phyloP scores from a whole-genome alignment of 495 filamentous ascomycete species.

The Cryomyces antarcticus region DNA sequence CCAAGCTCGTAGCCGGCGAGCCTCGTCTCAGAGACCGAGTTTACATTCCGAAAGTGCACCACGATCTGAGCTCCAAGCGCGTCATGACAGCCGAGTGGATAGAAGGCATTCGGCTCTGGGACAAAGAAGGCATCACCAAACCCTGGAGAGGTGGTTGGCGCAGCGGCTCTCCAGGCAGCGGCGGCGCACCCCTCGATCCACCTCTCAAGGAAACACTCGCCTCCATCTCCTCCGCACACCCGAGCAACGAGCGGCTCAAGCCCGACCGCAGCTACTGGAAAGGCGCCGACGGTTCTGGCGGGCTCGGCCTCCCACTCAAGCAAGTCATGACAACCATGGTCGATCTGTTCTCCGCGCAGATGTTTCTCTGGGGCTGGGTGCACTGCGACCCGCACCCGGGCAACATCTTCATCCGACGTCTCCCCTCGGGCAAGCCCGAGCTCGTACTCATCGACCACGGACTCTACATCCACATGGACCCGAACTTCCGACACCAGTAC shows the following conservation, averaged over 20 bases:
- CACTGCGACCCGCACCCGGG: constrained; percentile 95
- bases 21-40: constrained; percentile 56
- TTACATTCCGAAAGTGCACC: constrained; percentile 71
- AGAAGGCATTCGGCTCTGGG: constrained; percentile 79
- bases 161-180: constrained; percentile 54
- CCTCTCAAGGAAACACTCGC: constrained; percentile 22
- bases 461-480: constrained; percentile 76
- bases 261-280: constrained; percentile 64
- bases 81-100: constrained; percentile 97
- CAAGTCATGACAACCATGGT: constrained; percentile 92
- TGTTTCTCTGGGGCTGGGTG: constrained; percentile 86
- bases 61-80: constrained; percentile 59
- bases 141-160: constrained; percentile 61
- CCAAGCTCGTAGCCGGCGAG: constrained; percentile 52
- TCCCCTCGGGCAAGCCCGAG: constrained; percentile 63
- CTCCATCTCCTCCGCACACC: constrained; percentile 22
- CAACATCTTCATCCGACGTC: constrained; percentile 84
- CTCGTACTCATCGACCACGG: constrained; percentile 94
- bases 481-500: constrained; percentile 74
- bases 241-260: constrained; percentile 34
- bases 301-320: constrained; percentile 60
- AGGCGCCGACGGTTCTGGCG: constrained; percentile 46
- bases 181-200: constrained; percentile 41
- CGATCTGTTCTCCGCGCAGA: constrained; percentile 84
- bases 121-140: constrained; percentile 53